Conservation (phyloP, 148 eudicot species). For the Rhododendron vialii region DNA sequence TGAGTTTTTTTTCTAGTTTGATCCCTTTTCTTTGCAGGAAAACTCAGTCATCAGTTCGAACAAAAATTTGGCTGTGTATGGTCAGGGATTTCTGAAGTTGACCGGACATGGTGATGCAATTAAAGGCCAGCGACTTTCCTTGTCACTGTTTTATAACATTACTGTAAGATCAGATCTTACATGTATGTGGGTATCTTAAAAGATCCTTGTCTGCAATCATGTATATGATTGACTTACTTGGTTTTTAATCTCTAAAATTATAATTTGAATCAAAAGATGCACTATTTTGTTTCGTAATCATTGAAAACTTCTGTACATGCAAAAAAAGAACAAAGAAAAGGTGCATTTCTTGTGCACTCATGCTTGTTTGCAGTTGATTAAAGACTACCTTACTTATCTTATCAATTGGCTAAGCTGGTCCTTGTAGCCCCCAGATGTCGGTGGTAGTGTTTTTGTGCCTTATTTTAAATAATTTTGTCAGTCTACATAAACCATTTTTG, state of each 20-base stretch:
- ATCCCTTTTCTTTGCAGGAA: no score
- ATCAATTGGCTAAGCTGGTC: not conserved
- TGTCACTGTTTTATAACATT: constrained; percentile 74
- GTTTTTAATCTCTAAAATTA: not conserved
- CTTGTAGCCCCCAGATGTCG: not conserved
- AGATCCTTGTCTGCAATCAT: not conserved
- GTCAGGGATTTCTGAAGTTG: no score
- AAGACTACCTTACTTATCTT: not conserved
- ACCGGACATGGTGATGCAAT: constrained; percentile 65
- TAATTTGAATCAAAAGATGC: no score
- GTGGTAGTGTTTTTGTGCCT: not conserved
- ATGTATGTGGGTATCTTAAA: not conserved
- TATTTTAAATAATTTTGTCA: not conserved
- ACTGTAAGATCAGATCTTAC: constrained; percentile 40
- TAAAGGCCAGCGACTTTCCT: constrained; percentile 69
- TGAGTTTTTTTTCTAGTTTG: no score
- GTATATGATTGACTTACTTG: not conserved
- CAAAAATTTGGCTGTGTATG: no score
- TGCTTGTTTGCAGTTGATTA: not conserved
- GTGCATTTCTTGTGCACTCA: not conserved
- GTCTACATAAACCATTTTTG: not conserved
- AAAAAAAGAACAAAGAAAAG: not conserved
- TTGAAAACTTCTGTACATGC: not conserved
- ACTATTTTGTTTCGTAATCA: not conserved
- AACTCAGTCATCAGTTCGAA: no score